Evolutionary conservation across 1,284 basidiomycete genomes (phyloP), one percentile per base, ranked within the genome.

Genomic region (Malassezia sympodialis): DNA sequence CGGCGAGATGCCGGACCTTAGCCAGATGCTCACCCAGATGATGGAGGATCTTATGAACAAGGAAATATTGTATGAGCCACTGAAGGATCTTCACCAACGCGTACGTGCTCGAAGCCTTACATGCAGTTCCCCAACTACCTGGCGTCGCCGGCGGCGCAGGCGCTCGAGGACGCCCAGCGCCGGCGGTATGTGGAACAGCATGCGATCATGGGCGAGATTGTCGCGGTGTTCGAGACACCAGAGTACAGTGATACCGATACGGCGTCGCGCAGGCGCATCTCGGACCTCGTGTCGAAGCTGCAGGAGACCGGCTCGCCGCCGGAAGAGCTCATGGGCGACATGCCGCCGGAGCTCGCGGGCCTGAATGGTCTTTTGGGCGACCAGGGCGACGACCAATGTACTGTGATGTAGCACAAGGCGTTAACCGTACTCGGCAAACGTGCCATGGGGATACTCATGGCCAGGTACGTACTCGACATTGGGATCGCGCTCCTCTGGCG

Each of bases 41-140:
- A 90, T 93, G 90, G 81, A 82, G 15, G 85, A 90, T 72, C 80
- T 98, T 43, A 90, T 98, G 88, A 85, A 83, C 75, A 90, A 90
- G 72, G 90, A 96, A 2, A 82, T 96, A 10, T 77, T 94, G 17
- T 88, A 96, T 68, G 90, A 94, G 62, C 91, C 93, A 0, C 76
- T 96, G 67, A 86, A 86, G 65, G 93, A 96, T 28, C 34, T 53
- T 45, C 31, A 31, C 15, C 21, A 44, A 23, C 24, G 43, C 27
- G 24, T 52, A 31, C 50, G 47, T 26, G 2, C 8, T 46, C 49
- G 7, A n/a, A 14, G 17, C 4, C 50, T 39, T 15, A 50, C 24
- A 10, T 21, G n/a, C 68, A 90, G 88, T 93, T 90, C 79, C 90
- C 90, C 0, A 77, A 69, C 17, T 94, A 90, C 76, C 80, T 96